phyloP scores from a whole-genome alignment of 441 rosid species.

The Erysimum pusillum region DNA sequence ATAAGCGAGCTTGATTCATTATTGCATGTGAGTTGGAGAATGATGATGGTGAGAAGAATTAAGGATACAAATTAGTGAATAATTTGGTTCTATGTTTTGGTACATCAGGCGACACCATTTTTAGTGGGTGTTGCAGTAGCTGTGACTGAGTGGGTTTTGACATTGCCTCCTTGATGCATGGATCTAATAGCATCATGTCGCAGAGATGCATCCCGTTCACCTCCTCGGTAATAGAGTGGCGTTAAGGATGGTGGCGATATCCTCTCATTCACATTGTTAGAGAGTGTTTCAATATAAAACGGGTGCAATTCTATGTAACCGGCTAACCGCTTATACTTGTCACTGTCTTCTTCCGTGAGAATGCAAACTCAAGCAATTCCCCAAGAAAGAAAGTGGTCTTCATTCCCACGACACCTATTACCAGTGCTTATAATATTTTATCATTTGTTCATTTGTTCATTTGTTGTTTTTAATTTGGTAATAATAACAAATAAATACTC shows the following conservation, averaged over 20 bases:
- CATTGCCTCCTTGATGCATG: too few species aligned
- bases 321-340: slow-evolving; percentile 12
- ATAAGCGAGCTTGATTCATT: background rate
- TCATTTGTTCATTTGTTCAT: background rate
- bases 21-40: slow-evolving; percentile 1
- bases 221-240: background rate
- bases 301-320: background rate
- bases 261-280: slow-evolving; percentile 7
- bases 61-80: slow-evolving; percentile 4
- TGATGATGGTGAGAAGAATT: background rate
- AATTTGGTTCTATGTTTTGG: slow-evolving; percentile 16
- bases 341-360: slow-evolving; percentile 17
- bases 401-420: background rate
- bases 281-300: slow-evolving; percentile 6
- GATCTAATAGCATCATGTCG: too few species aligned
- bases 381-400: background rate
- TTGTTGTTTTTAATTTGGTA: background rate
- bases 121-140: slow-evolving; percentile 72
- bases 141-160: too few species aligned
- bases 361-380: slow-evolving; percentile 11
- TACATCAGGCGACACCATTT: slow-evolving; percentile 70
- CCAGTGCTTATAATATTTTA: background rate
- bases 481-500: too few species aligned
- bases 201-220: too few species aligned
- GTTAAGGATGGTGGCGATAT: background rate